Base-by-base conservation (phyloP, 768 basidiomycete species). In the Holtermannia corniformis region DNA sequence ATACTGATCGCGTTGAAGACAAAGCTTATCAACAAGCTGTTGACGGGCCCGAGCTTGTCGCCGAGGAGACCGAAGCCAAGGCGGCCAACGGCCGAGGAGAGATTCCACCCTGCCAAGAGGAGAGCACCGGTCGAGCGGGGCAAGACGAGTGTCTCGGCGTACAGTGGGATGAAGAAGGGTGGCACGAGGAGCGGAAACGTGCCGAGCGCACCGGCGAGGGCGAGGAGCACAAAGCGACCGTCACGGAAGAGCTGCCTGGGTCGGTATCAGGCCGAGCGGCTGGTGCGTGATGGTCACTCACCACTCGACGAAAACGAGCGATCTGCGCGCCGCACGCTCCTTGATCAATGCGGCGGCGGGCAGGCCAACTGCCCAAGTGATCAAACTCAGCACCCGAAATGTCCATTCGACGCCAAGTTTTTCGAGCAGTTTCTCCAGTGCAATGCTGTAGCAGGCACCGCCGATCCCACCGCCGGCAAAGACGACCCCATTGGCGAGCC, bases 31-130 rank as follows among this genome's bases (percentile, higher is more conserved):
- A 75, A 72, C 55, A 76, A 68, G 41, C 75, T 67, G 59, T 77
- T 77, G 41, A 73, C 66, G 14, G 74, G 70, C 3, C 76, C 76
- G 43, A 76, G 55, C 16, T 62, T 57, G 58, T 77, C 76, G 4
- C 73, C 70, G n/a, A 72, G 41, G 50, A 70, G 67, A 0, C 76
- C 76, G 44, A 74, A 71, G 21, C 63, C 47, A 27, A 73, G 71
- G 47, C 76, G 58, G 57, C 68, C 68, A 16, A 52, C 44, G 0
- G 63, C 66, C 11, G 60, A 62, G 20, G 64, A 41, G 1, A 70
- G 54, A 49, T 70, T 70, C 54, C 58, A 70, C 2, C 64, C 60
- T 0, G 65, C 55, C 4, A 67, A 55, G 1, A 70, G 48, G 11
- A 44, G 41, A 0, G 65, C 61, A 0, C 58, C 53, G 0, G 62